Evolutionary conservation across 2,329 filamentous ascomycete genomes (phyloP).

Genomic region (Thielaviopsis musarum): DNA sequence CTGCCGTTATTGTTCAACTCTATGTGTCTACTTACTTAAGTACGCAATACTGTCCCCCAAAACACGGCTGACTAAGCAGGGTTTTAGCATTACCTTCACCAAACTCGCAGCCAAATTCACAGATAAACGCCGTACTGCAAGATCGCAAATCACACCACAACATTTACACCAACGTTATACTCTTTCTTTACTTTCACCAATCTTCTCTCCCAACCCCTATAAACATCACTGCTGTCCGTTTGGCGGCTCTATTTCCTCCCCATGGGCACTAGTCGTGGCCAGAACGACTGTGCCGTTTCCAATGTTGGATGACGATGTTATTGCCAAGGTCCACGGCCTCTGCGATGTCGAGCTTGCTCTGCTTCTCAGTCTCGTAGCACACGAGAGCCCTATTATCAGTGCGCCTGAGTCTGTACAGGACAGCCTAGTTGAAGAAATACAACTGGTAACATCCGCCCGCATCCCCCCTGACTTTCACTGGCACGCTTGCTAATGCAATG

Average conservation of each 20-base stretch:
- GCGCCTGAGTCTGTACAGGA: conserved; percentile 41
- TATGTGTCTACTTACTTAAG: too few relatives aligned
- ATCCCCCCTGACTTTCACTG: background rate
- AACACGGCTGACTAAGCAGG: too few relatives aligned
- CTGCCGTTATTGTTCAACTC: too few relatives aligned
- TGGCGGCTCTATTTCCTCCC: background rate
- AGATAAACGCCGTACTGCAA: too few relatives aligned
- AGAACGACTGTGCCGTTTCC: conserved; percentile 12
- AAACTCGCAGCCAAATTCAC: too few relatives aligned
- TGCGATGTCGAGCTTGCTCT: conserved; percentile 79
- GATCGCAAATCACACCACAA: too few relatives aligned
- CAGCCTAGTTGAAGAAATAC: conserved; percentile 56
- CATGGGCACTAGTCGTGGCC: background rate
- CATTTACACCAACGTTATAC: too few relatives aligned
- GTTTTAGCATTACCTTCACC: too few relatives aligned
- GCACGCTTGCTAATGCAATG: background rate
- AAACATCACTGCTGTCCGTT: too few relatives aligned
- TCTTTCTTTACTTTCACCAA: too few relatives aligned
- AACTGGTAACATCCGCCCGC: conserved; percentile 33
- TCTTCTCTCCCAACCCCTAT: too few relatives aligned
- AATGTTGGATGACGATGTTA: conserved; percentile 47
- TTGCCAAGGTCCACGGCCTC: conserved; percentile 57
- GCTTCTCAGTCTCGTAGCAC: conserved; percentile 62
- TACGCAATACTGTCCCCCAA: too few relatives aligned
- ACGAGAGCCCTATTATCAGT: conserved; percentile 80